Evolutionary conservation across 805 yeast genomes (phyloP).

Genomic region (Lachancea sp.): DNA sequence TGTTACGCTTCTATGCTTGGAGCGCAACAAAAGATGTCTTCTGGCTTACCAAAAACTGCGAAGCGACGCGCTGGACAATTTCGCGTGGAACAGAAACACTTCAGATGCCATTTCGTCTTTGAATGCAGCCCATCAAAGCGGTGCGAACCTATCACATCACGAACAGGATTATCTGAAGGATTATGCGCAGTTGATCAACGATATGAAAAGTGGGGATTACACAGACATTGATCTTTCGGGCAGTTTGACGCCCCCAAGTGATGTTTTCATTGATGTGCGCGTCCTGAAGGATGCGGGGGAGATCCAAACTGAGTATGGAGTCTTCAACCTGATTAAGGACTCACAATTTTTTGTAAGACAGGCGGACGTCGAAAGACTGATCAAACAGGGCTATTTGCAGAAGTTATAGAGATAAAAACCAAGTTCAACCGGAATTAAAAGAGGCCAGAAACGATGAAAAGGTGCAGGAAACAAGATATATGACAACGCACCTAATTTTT

Average conservation of each 20-base stretch:
- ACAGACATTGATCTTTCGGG: slow-evolving; percentile 85
- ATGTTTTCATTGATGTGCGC: slow-evolving; percentile 88
- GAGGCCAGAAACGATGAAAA: too few species aligned
- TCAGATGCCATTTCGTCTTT: slow-evolving; percentile 32
- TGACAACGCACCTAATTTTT: too few species aligned
- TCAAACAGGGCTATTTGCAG: slow-evolving; percentile 89
- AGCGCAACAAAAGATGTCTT: slow-evolving; percentile 84
- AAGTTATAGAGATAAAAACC: too few species aligned
- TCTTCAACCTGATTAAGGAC: slow-evolving; percentile 84
- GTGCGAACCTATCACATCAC: slow-evolving; percentile 48
- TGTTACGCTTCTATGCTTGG: slow-evolving; percentile 61
- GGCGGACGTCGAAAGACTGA: slow-evolving; percentile 86
- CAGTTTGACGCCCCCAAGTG: slow-evolving; percentile 82
- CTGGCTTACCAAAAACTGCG: slow-evolving; percentile 76
- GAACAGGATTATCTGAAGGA: slow-evolving; percentile 74
- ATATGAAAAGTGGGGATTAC: slow-evolving; percentile 64
- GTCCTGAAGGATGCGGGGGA: slow-evolving; percentile 94
- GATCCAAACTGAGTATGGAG: slow-evolving; percentile 95
- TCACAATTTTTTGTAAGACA: slow-evolving; percentile 92
- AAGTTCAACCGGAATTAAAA: too few species aligned
- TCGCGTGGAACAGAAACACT: slow-evolving; percentile 65
- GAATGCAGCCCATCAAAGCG: slow-evolving; percentile 20
- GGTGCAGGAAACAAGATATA: too few species aligned
- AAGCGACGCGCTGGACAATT: slow-evolving; percentile 56
- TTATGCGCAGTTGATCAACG: slow-evolving; percentile 65